Conservation (phyloP, 179 eudicot species). For the Gypsophila paniculata region DNA sequence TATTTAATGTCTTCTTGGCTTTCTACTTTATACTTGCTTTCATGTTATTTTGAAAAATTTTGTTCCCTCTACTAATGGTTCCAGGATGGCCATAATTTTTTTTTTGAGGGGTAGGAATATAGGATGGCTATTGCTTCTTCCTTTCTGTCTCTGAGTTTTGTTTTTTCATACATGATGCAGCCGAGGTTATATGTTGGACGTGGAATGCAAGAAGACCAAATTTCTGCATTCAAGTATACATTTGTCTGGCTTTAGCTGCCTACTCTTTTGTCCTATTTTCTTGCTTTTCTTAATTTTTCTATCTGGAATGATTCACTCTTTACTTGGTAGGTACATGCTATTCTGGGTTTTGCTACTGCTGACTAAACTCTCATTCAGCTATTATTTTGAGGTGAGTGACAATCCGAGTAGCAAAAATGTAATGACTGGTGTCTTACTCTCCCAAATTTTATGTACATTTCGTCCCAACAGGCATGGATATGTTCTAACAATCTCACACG, state of each 20-base stretch:
- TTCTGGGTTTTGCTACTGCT: conserved; percentile 85
- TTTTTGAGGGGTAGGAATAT: no score
- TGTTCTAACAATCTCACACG: no score
- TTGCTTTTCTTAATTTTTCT: not conserved
- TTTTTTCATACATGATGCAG: conserved; percentile 38
- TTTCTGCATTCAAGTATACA: conserved; percentile 67
- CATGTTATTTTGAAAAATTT: no score
- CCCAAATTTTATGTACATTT: not conserved
- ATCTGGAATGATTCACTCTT: conserved; percentile 5
- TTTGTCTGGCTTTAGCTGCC: conserved; percentile 20
- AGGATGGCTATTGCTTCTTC: conserved; percentile 4
- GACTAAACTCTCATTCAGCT: conserved; percentile 91
- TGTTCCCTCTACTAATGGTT: no score
- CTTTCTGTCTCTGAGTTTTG: conserved; percentile 13
- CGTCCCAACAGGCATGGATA: not conserved
- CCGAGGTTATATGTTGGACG: conserved; percentile 84
- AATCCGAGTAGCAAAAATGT: not conserved
- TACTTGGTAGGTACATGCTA: conserved; percentile 62
- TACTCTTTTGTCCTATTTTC: conserved; percentile 17
- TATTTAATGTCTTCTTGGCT: no score
- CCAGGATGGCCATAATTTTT: no score
- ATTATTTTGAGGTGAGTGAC: conserved; percentile 72
- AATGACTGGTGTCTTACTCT: no score
- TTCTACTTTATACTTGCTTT: no score
- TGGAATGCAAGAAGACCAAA: conserved; percentile 96